Conservation (phyloP, 129 eudicot species). For the Pittosporum tobira region DNA sequence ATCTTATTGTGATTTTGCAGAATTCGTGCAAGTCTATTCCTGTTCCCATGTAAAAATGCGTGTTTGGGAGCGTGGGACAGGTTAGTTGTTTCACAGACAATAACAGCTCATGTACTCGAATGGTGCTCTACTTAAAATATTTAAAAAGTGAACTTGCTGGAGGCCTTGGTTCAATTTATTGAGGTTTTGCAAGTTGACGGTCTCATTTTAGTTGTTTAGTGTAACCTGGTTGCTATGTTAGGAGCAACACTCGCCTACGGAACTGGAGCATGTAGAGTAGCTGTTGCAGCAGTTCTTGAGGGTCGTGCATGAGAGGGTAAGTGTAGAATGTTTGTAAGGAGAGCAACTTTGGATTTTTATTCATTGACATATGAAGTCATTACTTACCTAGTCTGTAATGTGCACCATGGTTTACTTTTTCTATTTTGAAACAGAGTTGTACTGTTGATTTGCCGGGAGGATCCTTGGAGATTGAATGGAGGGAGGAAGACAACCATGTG, state of each 20-base stretch:
- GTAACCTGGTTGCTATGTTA: conserved; percentile 12
- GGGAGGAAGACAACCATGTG: conserved; percentile 73
- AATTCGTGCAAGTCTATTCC: conserved; percentile 86
- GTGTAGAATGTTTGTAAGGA: conserved; percentile 12
- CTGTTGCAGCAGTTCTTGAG: conserved; percentile 96
- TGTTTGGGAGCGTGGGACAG: conserved; percentile 99
- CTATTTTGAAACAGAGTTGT: conserved; percentile 41
- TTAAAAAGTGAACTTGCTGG: neutral
- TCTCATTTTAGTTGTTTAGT: neutral
- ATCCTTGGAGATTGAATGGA: conserved; percentile 95
- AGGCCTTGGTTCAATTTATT: neutral
- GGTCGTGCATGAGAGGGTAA: conserved; percentile 88
- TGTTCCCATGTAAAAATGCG: conserved; percentile 93
- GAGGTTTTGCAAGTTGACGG: neutral
- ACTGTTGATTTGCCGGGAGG: conserved; percentile 97
- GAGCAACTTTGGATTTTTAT: neutral
- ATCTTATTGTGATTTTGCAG: conserved; percentile 35
- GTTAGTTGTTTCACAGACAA: conserved; percentile 24
- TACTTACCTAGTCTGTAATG: neutral
- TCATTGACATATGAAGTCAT: neutral
- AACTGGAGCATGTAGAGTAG: conserved; percentile 99
- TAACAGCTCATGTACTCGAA: neutral
- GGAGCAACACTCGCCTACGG: conserved; percentile 99
- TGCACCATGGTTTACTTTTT: neutral
- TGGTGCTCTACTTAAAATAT: neutral